A percentile compares a stretch with the other conserved stretches of the same genome.
phyloP scores from a whole-genome alignment of 2,329 filamentous ascomycete species.

The Dactylellina haptotyla region DNA sequence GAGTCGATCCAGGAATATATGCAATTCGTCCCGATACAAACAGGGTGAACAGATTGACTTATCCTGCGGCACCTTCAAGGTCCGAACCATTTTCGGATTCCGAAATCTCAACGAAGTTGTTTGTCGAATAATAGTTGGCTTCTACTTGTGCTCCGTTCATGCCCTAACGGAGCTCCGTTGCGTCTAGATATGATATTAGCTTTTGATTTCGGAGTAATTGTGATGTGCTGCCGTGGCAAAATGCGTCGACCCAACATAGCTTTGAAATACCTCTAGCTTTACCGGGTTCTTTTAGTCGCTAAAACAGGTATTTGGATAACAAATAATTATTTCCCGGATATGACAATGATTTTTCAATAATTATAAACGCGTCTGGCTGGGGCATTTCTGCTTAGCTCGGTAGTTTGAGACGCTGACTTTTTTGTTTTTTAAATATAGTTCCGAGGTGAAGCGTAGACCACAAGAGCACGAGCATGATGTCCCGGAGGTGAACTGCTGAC shows the following conservation, averaged over 20 bases:
- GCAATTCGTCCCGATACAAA: background rate
- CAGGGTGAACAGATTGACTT: background rate
- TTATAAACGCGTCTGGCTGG: conserved; percentile 6
- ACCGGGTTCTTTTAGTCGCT: background rate
- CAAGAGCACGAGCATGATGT: background rate
- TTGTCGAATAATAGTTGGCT: background rate
- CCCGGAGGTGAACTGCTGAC: background rate
- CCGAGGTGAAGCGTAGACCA: background rate
- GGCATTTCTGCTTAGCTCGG: background rate
- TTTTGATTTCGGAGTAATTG: conserved; percentile 41
- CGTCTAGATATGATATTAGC: background rate
- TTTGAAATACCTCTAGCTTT: background rate
- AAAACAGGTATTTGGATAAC: background rate
- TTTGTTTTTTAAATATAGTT: background rate
- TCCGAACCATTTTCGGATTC: conserved; percentile 16
- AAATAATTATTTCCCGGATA: background rate
- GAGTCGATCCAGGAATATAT: conserved; percentile 1
- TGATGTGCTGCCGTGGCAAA: conserved; percentile 24
- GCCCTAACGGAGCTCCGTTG: conserved; percentile 9
- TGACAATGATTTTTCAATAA: background rate
- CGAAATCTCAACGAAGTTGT: background rate
- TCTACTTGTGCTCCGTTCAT: background rate
- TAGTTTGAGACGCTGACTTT: background rate
- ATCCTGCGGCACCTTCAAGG: background rate
- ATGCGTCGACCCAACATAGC: background rate